Base-by-base conservation (phyloP, 257 asterid genomes). In the Marsdenia floribunda region DNA sequence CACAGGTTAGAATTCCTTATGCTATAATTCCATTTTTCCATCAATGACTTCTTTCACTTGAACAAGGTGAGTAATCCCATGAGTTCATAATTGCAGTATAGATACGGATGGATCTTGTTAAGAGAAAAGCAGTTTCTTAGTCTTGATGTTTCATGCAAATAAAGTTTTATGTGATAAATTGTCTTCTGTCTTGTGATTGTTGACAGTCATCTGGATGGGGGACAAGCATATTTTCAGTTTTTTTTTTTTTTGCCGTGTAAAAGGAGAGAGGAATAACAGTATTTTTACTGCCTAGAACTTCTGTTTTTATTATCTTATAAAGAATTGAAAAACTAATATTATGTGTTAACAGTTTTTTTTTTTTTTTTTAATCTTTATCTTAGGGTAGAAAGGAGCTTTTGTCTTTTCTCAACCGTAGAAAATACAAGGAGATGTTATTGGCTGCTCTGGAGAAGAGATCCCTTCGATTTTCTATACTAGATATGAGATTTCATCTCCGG, bases 301-400 rank as follows among this genome's bases (percentile, higher is more conserved):
- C 29, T 64, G 12, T 47, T 3, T 33, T 44, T 61, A 29, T 33
- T 21, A 47, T 73, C 29, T 44, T 22, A 11, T 24, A 29, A 6
- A 5, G 44, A 22, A 22, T 3, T 33, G 3, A 73, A 4, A 10
- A 52, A 37, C 50, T 37, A 38, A 38, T 38, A 38, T 55, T 40
- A 37, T 63, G 21, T 9, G 4, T 13, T 13, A 46, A 47, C 44
- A 46, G 63, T 21, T 22, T 57, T 15, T n/a, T n/a, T n/a, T n/a
- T n/a, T n/a, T n/a, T n/a, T n/a, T n/a, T 71, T 58, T 69, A 74
- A 49, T 80, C 73, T 33, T 76, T 58, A 29, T 75, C 52, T 54
- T 72, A 94, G 99, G 99, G 99, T 80, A 87, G 99, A 81, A 87
- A 94, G 82, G 97, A 94, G 87, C 88, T 94, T 68, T n/a, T 94